Base-by-base conservation (phyloP, 768 basidiomycete species). In the Chalciporus piperatus region DNA sequence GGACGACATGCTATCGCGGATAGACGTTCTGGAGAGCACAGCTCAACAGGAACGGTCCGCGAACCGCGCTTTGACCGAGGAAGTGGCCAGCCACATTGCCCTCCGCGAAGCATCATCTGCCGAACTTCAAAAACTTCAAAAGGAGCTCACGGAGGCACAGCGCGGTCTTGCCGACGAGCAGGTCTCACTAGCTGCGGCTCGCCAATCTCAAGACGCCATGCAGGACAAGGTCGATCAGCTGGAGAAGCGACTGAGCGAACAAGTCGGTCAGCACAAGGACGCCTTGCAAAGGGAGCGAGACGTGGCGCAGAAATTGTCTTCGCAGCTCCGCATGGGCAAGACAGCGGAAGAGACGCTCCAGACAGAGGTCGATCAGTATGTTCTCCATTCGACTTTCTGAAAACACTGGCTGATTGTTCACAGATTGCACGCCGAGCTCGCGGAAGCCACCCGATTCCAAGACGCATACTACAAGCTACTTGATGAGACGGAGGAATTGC, bases 351-450 rank as follows among this genome's bases (percentile, higher is more conserved):
- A 83, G 28, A 79, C 77, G 4, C 73, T 94, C 47, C 76, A 80
- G 30, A 76, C 76, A 23, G 90, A 93, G 54, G 74, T 89, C 39
- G 80, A 84, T 32, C 73, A 75, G 92, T 91, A 57, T 49, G 84
- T 77, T 20, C 14, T 35, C 28, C 17, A 40, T 14, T 23, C 23
- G 13, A 28, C 17, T 1, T 3, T 14, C 11, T 9, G 4, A 14
- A 17, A 5, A 2, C 6, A 5, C 7, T 10, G 14, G 10, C 22
- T 60, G 50, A 66, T 20, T 14, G 17, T 35, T 11, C 33, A 4
- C 42, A 81, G 80, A 41, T 55, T 83, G 43, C 63, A 65, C 25
- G 49, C 70, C 6, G 86, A 88, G 30, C 67, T 92, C 19, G 63
- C 75, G 4, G 79, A 85, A 12, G 78, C 79, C 2, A 82, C 82